phyloP scores from a whole-genome alignment of 805 yeast species.

The Myxozyma vanderwaltii region DNA sequence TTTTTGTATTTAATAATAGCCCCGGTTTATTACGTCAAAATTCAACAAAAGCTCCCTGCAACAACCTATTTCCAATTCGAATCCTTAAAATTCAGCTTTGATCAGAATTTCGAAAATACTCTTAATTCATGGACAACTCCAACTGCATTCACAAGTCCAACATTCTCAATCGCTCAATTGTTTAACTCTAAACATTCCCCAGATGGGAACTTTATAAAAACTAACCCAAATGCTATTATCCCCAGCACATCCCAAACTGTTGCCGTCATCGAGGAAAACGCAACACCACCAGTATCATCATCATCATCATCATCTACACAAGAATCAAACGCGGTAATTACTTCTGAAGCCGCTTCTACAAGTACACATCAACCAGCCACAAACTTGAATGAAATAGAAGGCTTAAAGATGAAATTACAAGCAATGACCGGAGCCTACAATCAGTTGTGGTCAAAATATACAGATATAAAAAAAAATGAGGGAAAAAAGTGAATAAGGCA shows the following conservation, averaged over 20 bases:
- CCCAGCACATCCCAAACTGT: background rate
- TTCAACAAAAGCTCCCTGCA: slow-evolving; percentile 14
- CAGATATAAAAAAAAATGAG: background rate
- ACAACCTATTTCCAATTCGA: slow-evolving; percentile 15
- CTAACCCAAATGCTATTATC: background rate
- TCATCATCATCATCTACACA: no score
- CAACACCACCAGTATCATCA: no score
- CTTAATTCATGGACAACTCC: slow-evolving; percentile 35
- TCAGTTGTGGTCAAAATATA: slow-evolving; percentile 8
- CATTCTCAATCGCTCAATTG: background rate
- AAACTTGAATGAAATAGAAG: background rate
- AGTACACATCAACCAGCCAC: background rate
- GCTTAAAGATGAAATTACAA: background rate
- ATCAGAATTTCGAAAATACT: slow-evolving; percentile 35
- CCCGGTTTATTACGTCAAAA: slow-evolving; percentile 14
- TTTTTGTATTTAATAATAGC: slow-evolving; percentile 6
- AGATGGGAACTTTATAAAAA: background rate
- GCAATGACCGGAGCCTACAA: slow-evolving; percentile 13
- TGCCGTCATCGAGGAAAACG: no score
- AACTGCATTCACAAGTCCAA: background rate
- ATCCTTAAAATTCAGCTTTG: slow-evolving; percentile 35
- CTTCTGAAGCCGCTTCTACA: background rate
- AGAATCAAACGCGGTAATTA: background rate
- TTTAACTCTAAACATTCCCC: background rate
- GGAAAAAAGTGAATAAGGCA: background rate